Base-by-base conservation (phyloP, 2,329 filamentous ascomycete species). In the Aureobasidium uvarum region DNA sequence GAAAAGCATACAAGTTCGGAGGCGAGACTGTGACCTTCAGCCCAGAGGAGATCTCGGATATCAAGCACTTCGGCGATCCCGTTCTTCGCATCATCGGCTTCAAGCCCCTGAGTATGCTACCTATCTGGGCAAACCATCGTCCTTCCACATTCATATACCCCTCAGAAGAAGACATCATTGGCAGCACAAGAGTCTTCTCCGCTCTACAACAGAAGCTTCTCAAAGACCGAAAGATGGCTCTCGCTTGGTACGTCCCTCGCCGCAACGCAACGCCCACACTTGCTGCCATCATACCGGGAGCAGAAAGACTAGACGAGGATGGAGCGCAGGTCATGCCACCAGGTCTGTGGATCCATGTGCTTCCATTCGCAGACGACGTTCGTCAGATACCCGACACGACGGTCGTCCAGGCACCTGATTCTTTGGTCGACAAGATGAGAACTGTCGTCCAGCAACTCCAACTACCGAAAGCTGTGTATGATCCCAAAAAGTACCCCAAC, bases 1-100 rank as follows among this genome's bases (percentile, higher is more conserved):
- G 89, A 66, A 97, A 95, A 76, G 95, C 94, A 0, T 99, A 95
- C 81, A 97, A 95, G 72, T 98, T 98, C 73, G 95, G 94, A 14
- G 93, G 92, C 45, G 91, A 96, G 69, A 92, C 92, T 55, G 86
- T 99, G 54, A 85, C 89, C 56, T 99, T 99, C 75, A 88, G 88
- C 0, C 84, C 88, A 0, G 92, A 97, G 39, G 94, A 99, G 75
- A 86, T 94, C 67, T 89, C 88, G 66, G 80, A 84, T 23, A 82
- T 99, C 66, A 88, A 88, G 67, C 81, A 91, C 69, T 96, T 96
- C 71, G 94, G 93, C 2, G 83, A 89, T 1, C 91, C 92, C 0
- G 82, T 91, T 14, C 89, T 99, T 65, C 88, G 92, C 5, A 89
- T 99, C 69, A 89, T 99, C 65, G 95, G 95, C 6, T 99, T 99